Evolutionary conservation across 768 basidiomycete species (phyloP).

Genomic region (Gymnopilus junonius): DNA sequence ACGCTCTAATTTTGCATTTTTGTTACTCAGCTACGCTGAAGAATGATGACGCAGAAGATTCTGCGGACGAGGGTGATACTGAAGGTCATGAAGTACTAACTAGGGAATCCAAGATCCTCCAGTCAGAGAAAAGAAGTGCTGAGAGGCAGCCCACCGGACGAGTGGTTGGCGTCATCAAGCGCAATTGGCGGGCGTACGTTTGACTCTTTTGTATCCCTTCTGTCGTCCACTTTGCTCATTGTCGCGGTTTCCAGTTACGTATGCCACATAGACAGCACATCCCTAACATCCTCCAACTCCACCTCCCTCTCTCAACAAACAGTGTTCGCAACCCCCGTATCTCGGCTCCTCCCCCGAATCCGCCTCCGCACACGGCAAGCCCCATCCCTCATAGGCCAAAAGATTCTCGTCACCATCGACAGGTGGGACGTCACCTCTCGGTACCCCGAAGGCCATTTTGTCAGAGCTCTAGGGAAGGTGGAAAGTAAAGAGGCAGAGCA

Average conservation of each 20-base stretch:
- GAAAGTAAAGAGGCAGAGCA: conserved; percentile 97
- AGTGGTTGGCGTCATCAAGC: conserved; percentile 90
- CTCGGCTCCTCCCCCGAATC: conserved; percentile 90
- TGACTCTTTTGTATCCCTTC: background rate
- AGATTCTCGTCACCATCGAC: conserved; percentile 96
- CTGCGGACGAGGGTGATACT: conserved; percentile 57
- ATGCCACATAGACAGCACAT: conserved; percentile 91
- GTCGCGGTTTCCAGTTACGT: conserved; percentile 64
- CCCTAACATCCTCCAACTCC: conserved; percentile 75
- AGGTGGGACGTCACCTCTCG: conserved; percentile 86
- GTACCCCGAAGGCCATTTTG: conserved; percentile 97
- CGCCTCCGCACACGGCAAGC: conserved; percentile 95
- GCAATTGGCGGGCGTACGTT: conserved; percentile 93
- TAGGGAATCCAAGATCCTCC: conserved; percentile 46
- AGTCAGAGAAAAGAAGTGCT: conserved; percentile 41
- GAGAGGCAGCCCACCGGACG: conserved; percentile 91
- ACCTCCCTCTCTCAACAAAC: conserved; percentile 88
- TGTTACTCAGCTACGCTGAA: conserved; percentile 77
- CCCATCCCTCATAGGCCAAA: conserved; percentile 84
- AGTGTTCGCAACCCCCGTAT: conserved; percentile 93
- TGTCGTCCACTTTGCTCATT: conserved; percentile 5
- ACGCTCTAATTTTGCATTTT: background rate
- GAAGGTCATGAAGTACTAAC: conserved; percentile 43
- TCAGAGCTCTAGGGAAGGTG: conserved; percentile 86
- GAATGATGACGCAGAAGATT: conserved; percentile 86